Evolutionary conservation across 805 yeast genomes (phyloP).

Genomic region (Grigorovia yakushimaensis): DNA sequence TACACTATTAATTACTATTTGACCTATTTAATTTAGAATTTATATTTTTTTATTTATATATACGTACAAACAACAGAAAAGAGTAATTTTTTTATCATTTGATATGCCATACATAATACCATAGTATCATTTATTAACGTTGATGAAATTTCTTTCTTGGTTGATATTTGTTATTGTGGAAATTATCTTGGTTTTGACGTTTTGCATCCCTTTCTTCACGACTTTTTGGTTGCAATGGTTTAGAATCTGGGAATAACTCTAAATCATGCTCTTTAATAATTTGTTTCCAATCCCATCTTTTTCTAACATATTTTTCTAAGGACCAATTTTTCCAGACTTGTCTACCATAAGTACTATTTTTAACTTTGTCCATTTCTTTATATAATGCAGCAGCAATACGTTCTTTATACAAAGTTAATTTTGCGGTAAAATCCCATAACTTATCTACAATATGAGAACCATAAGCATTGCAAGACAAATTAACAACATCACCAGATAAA

Average conservation of each 20-base stretch:
- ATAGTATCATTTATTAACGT: neutral
- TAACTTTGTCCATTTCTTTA: slow-evolving; percentile 53
- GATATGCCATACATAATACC: neutral
- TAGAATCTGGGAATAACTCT: slow-evolving; percentile 31
- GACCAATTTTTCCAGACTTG: slow-evolving; percentile 94
- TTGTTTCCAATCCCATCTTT: slow-evolving; percentile 65
- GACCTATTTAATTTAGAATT: neutral
- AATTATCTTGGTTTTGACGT: neutral
- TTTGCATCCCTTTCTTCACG: neutral
- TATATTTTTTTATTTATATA: neutral
- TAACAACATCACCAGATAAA: slow-evolving; percentile 45
- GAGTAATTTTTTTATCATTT: neutral
- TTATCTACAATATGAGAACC: slow-evolving; percentile 88
- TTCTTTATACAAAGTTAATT: slow-evolving; percentile 77
- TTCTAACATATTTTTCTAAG: slow-evolving; percentile 55
- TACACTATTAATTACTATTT: neutral
- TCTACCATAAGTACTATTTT: slow-evolving; percentile 80
- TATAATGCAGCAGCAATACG: slow-evolving; percentile 63
- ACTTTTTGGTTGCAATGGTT: slow-evolving; percentile 23
- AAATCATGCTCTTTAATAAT: slow-evolving; percentile 45
- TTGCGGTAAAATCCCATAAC: slow-evolving; percentile 69
- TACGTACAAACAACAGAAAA: neutral
- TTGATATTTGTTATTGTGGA: neutral
- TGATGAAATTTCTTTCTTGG: neutral
- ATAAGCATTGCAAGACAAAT: slow-evolving; percentile 70